phyloP scores from a whole-genome alignment of 2,329 filamentous ascomycete species.

The Aspergillus thermomutatus region DNA sequence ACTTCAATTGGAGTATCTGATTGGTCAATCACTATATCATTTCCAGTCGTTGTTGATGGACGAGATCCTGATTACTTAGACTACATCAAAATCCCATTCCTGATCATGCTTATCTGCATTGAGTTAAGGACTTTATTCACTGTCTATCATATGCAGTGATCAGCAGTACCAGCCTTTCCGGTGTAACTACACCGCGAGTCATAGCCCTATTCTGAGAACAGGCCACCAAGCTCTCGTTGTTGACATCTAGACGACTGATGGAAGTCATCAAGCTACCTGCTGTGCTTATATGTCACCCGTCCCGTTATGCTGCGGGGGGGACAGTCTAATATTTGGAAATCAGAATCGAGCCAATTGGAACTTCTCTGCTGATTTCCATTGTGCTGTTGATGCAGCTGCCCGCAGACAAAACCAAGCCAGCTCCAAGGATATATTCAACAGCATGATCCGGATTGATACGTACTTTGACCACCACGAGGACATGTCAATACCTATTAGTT shows the following conservation, averaged over 20 bases:
- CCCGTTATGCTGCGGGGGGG: not conserved
- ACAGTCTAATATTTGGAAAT: too few species aligned
- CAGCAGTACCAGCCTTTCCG: not conserved
- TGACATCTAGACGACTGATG: not conserved
- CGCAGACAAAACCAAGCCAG: not conserved
- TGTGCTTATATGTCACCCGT: not conserved
- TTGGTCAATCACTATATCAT: slow-evolving; percentile 4
- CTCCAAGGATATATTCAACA: not conserved
- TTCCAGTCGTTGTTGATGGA: too few species aligned
- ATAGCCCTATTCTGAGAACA: not conserved
- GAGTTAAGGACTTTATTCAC: not conserved
- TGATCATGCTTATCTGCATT: not conserved
- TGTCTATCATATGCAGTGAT: not conserved
- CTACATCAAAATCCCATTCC: not conserved
- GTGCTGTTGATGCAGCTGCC: not conserved
- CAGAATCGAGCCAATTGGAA: not conserved
- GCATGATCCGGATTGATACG: not conserved
- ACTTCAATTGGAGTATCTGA: not conserved
- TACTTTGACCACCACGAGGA: not conserved
- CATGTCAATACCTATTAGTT: not conserved
- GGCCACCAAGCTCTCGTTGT: not conserved
- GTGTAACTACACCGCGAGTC: not conserved
- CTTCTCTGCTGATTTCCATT: not conserved
- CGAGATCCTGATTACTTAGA: too few species aligned
- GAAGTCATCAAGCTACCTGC: not conserved